phyloP scores from a whole-genome alignment of 2,329 filamentous ascomycete genomes.

The Diplodia corticola region DNA sequence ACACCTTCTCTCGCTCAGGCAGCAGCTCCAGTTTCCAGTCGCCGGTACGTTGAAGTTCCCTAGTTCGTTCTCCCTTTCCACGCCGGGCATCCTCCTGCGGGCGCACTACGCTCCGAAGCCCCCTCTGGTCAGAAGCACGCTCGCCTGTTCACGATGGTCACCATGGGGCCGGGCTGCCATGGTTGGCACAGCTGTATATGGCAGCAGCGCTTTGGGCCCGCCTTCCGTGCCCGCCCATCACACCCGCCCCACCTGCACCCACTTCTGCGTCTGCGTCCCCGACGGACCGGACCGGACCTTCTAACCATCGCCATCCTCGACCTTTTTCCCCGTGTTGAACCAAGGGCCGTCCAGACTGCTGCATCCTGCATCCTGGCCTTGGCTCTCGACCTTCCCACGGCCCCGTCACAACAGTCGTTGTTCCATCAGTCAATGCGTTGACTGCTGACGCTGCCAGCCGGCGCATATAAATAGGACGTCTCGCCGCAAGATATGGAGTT shows the following conservation, averaged over 20 bases:
- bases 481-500: conserved; percentile 35
- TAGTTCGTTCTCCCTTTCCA: too few relatives aligned
- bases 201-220: too few relatives aligned
- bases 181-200: too few relatives aligned
- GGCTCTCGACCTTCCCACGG: neutral
- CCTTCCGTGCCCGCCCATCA: too few relatives aligned
- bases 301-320: too few relatives aligned
- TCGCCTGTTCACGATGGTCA: too few relatives aligned
- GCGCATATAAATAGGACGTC: neutral
- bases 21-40: neutral
- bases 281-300: too few relatives aligned
- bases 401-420: neutral
- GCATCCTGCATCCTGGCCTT: too few relatives aligned
- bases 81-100: too few relatives aligned
- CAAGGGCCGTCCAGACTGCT: neutral
- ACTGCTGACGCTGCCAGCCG: neutral
- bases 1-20: neutral
- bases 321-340: too few relatives aligned
- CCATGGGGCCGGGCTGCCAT: neutral
- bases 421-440: neutral
- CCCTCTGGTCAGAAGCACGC: too few relatives aligned
- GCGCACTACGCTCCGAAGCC: too few relatives aligned
- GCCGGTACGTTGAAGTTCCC: neutral
- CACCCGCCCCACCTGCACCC: neutral
- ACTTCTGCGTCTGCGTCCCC: neutral